phyloP scores from a whole-genome alignment of 2,329 filamentous ascomycete genomes.

The Ophiostoma fasciatum region DNA sequence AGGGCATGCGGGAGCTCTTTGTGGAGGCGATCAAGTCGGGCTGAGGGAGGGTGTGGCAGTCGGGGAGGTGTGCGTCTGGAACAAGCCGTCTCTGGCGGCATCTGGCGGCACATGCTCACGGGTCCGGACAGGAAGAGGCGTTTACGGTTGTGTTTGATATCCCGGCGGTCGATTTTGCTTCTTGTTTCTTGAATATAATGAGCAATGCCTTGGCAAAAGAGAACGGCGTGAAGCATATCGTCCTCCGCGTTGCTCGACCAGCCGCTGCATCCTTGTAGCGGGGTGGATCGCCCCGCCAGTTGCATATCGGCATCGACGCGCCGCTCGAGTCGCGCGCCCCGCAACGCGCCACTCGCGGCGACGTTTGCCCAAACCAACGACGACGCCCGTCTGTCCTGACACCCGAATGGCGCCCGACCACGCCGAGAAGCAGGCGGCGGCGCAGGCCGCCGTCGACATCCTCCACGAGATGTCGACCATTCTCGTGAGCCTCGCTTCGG shows the following conservation, averaged over 20 bases:
- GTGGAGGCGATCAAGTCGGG: slow-evolving; percentile 46
- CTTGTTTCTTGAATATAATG: neutral
- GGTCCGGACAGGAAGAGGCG: no score
- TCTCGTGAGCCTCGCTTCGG: slow-evolving; percentile 42
- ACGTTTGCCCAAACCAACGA: no score
- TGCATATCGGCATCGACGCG: no score
- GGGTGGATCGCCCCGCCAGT: no score
- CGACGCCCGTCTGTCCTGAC: no score
- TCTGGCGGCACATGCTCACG: no score
- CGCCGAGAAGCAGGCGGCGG: slow-evolving; percentile 55
- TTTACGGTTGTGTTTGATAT: slow-evolving; percentile 1
- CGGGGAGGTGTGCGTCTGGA: no score
- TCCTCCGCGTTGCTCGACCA: no score
- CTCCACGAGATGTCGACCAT: slow-evolving; percentile 78
- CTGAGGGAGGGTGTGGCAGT: neutral
- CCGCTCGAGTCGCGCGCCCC: neutral
- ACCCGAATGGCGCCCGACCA: slow-evolving; percentile 28
- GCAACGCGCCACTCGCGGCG: slow-evolving; percentile 2
- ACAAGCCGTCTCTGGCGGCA: no score
- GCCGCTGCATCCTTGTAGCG: no score
- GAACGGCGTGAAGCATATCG: no score
- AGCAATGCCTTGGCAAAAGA: neutral
- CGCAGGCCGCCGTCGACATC: slow-evolving; percentile 71
- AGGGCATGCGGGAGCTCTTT: slow-evolving; percentile 72
- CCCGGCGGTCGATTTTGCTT: neutral